Base-by-base conservation (phyloP, 2,329 filamentous ascomycete species). In the Paraphaeosphaeria sporulosa region DNA sequence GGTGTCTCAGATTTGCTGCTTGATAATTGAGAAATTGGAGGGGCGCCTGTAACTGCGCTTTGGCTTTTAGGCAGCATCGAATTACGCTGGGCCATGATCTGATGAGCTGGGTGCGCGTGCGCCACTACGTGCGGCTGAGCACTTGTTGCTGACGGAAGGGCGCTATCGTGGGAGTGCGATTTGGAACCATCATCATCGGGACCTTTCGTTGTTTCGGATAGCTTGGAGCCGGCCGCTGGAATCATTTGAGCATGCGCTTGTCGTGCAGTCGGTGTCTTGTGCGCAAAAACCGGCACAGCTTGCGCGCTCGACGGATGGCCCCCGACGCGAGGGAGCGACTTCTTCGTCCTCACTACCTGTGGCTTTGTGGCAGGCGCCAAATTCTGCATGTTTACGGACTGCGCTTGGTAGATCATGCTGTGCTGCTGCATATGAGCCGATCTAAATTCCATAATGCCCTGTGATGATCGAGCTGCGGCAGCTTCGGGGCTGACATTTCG, bases 271-370 rank as follows among this genome's bases (percentile, higher is more conserved):
- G 27, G 46, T 19, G 66, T 54, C 9, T 38, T 38, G 27, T 59
- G 59, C 5, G 49, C 55, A 34, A 55, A 58, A 1, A 59, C 40
- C 17, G 57, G 36, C 13, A 58, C 49, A 36, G 34, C 49, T 17
- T 52, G 49, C 8, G 19, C 4, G 21, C 12, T 44, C 8, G 44
- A 48, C 3, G 40, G 23, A 6, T 25, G 43, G 10, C 46, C 34
- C 10, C 54, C 51, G 42, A 68, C 13, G 25, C 64, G 57, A n/a
- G 66, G 65, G 57, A 69, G 67, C 4, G 66, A 57, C 32, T 63
- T 64, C 17, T 58, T 54, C 19, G 61, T 43, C 27, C 44, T 56
- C 4, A 47, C 48, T 27, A 46, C 34, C 13, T 56, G 58, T 5
- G 55, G 55, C 30, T 54, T 57, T 17, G 55, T n/a, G 3, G n/a